These are phyloP conservation scores for Nicotiana undulata DNA, from an alignment of 257 asterid species.

Conservation along the genomic window DNA sequence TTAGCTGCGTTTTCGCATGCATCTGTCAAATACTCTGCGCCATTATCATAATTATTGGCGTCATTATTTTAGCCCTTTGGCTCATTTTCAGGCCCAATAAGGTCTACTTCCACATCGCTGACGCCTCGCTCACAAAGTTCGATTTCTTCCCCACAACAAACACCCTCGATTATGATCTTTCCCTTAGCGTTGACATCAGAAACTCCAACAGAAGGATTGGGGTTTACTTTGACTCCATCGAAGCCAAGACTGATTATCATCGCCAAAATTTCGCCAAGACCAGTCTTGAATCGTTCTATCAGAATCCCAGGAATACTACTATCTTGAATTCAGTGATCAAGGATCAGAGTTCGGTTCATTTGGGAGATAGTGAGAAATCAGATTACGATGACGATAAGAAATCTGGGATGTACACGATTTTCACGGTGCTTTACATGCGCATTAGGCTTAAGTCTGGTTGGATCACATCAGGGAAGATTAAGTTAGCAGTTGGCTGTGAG, in stretches of 20 bases:
- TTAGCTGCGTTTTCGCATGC: constrained; percentile 57
- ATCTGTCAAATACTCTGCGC: constrained; percentile 50
- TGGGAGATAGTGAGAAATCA: constrained; percentile 24
- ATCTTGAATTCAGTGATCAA: constrained; percentile 26
- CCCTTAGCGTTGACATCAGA: constrained; percentile 50
- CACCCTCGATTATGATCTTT: constrained; percentile 56
- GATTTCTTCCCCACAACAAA: constrained; percentile 27
- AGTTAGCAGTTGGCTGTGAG: constrained; percentile 56
- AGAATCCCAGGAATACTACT: constrained; percentile 41
- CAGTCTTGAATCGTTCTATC: constrained; percentile 37
- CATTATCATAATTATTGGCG: constrained; percentile 31
- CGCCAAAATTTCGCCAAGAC: constrained; percentile 36
- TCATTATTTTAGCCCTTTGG: constrained; percentile 39
- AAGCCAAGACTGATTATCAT: constrained; percentile 49
- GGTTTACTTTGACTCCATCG: constrained; percentile 60
- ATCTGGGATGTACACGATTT: constrained; percentile 34
- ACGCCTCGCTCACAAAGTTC: constrained; percentile 57
- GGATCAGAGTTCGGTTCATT: constrained; percentile 24
- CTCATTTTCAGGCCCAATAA: constrained; percentile 67
- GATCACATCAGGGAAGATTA: constrained; percentile 36
- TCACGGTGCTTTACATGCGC: constrained; percentile 37
- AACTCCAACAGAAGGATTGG: constrained; percentile 78
- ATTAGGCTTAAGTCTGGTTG: constrained; percentile 38
- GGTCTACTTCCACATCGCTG: constrained; percentile 46
- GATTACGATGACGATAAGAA: constrained; percentile 28